Conservation (phyloP, 2,329 filamentous ascomycete genomes). For the Neurospora sp. region DNA sequence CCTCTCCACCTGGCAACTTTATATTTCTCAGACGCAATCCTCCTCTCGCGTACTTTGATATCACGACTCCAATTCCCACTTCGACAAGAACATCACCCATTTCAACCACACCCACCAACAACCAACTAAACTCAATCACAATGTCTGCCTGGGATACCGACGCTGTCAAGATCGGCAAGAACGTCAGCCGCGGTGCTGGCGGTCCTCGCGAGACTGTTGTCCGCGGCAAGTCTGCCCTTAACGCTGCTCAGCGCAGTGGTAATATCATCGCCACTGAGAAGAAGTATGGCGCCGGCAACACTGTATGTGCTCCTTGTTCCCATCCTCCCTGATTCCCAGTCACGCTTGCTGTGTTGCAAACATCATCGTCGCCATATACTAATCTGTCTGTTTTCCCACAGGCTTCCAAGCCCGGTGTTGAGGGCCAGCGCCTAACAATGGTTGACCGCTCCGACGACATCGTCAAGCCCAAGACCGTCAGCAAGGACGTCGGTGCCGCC, state of each 20-base stretch:
- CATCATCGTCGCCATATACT: background rate
- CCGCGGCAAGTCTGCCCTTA: conserved; percentile 71
- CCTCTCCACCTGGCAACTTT: conserved; percentile 3
- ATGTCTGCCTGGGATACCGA: conserved; percentile 68
- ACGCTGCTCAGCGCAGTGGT: conserved; percentile 78
- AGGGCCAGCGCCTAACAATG: conserved; percentile 95
- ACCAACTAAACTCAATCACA: conserved; percentile 35
- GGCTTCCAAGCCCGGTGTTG: conserved; percentile 45
- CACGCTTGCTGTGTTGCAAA: conserved; percentile 5
- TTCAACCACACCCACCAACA: conserved; percentile 7
- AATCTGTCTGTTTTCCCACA: conserved; percentile 15
- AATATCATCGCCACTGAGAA: conserved; percentile 78
- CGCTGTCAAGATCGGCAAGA: conserved; percentile 90
- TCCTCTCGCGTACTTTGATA: background rate
- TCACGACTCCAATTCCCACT: conserved; percentile 3
- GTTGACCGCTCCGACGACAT: conserved; percentile 97
- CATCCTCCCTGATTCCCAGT: conserved; percentile 3
- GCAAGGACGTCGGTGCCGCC: conserved; percentile 67
- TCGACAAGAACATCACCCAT: conserved; percentile 3
- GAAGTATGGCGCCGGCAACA: conserved; percentile 71
- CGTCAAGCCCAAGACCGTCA: conserved; percentile 90
- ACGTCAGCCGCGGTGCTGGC: conserved; percentile 59
- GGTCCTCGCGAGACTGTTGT: conserved; percentile 75
- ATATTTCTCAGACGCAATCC: background rate
- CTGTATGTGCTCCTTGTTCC: conserved; percentile 44